Evolutionary conservation across 345 rosid genomes (phyloP).

Genomic region (Populus ilicifolia): DNA sequence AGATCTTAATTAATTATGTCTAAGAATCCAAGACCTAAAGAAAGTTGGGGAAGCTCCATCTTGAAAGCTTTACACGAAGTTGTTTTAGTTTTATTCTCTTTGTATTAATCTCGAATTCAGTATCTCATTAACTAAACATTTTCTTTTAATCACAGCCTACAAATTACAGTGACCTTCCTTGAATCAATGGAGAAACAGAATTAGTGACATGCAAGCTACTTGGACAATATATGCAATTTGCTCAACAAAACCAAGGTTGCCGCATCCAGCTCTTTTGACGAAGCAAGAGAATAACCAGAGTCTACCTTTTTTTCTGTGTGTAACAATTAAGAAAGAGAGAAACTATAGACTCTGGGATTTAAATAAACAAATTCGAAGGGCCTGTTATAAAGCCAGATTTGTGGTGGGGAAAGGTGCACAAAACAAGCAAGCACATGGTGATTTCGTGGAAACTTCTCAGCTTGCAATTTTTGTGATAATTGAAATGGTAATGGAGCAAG

Average conservation of each 20-base stretch:
- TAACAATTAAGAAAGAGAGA: background rate
- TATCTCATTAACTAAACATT: too few species aligned
- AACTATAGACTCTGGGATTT: background rate
- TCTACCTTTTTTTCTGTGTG: background rate
- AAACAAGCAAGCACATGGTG: background rate
- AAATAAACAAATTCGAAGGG: background rate
- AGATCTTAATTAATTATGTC: too few species aligned
- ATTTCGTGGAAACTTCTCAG: background rate
- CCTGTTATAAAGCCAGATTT: background rate
- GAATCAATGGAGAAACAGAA: background rate
- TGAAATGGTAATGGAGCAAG: background rate
- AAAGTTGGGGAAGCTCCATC: too few species aligned
- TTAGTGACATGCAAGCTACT: background rate
- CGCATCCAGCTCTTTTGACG: background rate
- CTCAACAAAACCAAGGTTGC: background rate
- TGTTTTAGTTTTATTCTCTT: too few species aligned
- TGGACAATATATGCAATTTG: background rate
- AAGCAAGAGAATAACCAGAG: background rate
- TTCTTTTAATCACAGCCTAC: background rate
- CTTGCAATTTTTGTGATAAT: background rate
- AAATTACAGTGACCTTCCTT: too few species aligned
- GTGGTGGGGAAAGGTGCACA: background rate
- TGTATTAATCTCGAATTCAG: too few species aligned
- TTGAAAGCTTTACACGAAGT: too few species aligned
- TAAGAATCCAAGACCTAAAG: too few species aligned